Evolutionary conservation across 805 yeast species (phyloP).

Genomic region (Wickerhamomyces tratensis): DNA sequence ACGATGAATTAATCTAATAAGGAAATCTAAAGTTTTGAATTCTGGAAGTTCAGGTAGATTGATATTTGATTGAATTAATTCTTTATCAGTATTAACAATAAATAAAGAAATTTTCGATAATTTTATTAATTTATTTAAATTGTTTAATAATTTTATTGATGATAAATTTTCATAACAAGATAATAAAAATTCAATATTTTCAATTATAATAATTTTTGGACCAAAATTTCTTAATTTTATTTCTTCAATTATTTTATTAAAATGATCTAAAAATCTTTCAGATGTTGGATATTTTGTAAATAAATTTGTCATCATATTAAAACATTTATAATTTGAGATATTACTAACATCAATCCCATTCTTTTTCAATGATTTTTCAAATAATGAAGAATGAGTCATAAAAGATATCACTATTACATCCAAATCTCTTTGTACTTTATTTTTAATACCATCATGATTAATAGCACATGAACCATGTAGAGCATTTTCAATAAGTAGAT

Average conservation of each 20-base stretch:
- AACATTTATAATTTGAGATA: conserved; percentile 22
- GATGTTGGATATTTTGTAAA: conserved; percentile 25
- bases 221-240: not conserved
- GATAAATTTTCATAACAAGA: conserved; percentile 27
- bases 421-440: conserved; percentile 2
- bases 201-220: conserved; percentile 28
- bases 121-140: conserved; percentile 24
- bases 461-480: conserved; percentile 16
- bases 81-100: conserved; percentile 31
- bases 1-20: conserved; percentile 37
- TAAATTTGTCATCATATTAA: conserved; percentile 39
- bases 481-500: conserved; percentile 42
- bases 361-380: conserved; percentile 25
- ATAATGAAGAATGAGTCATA: conserved; percentile 20
- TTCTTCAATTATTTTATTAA: conserved; percentile 3
- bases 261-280: conserved; percentile 8
- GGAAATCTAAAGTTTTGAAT: conserved; percentile 36
- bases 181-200: conserved; percentile 37
- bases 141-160: conserved; percentile 24
- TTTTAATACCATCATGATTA: conserved; percentile 8
- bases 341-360: conserved; percentile 28
- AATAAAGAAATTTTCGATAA: conserved; percentile 22
- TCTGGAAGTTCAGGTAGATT: conserved; percentile 21
- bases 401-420: conserved; percentile 27
- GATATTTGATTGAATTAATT: conserved; percentile 20